Conservation (phyloP, 805 yeast species). For the Myxozyma melibiosi region DNA sequence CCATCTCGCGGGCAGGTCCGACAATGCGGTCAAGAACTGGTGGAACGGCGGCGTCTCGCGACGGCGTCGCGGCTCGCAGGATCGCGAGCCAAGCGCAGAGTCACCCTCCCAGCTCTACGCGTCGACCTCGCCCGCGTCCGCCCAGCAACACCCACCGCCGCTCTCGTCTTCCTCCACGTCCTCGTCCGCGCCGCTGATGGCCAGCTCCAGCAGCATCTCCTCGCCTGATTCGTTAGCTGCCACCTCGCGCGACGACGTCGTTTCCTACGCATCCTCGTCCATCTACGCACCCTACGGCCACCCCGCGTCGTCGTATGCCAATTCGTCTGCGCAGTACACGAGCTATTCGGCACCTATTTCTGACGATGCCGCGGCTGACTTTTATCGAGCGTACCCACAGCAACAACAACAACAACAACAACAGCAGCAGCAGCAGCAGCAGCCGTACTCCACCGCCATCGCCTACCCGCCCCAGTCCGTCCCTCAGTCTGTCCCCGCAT, state of each 20-base stretch:
- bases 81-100: neutral
- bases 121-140: neutral
- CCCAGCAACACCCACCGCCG: neutral
- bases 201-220: neutral
- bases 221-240: constrained; percentile 5
- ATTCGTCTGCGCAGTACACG: constrained; percentile 1
- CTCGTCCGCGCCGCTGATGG: neutral
- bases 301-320: constrained; percentile 3
- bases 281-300: neutral
- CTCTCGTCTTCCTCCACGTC: constrained; percentile 3
- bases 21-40: constrained; percentile 92
- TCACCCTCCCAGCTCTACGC: neutral
- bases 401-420: constrained; percentile 11
- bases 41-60: constrained; percentile 89
- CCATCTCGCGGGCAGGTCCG: constrained; percentile 77
- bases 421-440: constrained; percentile 2
- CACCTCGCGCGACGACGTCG: no score
- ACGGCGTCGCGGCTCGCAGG: constrained; percentile 43
- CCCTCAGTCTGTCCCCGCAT: no score
- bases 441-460: neutral
- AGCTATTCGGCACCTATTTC: neutral
- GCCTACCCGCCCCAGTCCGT: no score
- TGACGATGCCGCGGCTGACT: neutral
- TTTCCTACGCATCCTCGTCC: neutral
- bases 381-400: neutral